Evolutionary conservation across 1,284 basidiomycete species (phyloP), one percentile per base, ranked within the genome.

Genomic region (Marasmius oreades): DNA sequence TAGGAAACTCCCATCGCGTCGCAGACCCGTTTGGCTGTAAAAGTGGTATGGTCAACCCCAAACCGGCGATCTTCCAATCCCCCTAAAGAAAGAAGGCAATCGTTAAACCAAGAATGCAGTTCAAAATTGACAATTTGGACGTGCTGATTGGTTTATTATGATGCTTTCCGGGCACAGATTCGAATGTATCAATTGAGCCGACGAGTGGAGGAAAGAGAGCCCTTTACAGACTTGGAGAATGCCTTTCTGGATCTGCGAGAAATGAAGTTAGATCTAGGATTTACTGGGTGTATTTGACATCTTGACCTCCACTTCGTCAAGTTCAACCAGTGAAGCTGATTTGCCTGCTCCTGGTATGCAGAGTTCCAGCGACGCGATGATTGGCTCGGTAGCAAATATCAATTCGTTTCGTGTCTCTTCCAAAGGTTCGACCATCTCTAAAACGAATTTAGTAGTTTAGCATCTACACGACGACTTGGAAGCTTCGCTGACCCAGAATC

Each of bases 341-440:
- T 82, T 75, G 34, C 82, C 77, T 5, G 81, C 80, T 36, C 83
- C 81, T 8, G 83, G 83, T 61, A 93, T 88, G 2, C 90, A 85
- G 24, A 90, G 77, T 48, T 87, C 81, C 22, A 95, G 78, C 2
- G 89, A 90, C 0, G 92, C 88, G 3, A 93, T 73, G 42, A 97
- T 75, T 24, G 88, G 87, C 68, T 99, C 97, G 0, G 96, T 98
- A 1, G 95, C 96, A 66, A 98, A 99, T 20, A 90, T 86, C 47
- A 98, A 76, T 64, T 95, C 92, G 48, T 77, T 86, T 57, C 95
- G 79, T 0, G 94, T 91, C 69, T 99, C 96, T 71, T 98, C 95
- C 45, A 98, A 75, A n/a, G 96, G 95, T 72, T 99, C 96, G 24
- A 97, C 95, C 84, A 98, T 93, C 74, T 99, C 96, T 84, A 62